These are phyloP conservation scores for Xylaria digitata DNA, from an alignment of 2,329 filamentous ascomycete genomes.

Conservation along the genomic window DNA sequence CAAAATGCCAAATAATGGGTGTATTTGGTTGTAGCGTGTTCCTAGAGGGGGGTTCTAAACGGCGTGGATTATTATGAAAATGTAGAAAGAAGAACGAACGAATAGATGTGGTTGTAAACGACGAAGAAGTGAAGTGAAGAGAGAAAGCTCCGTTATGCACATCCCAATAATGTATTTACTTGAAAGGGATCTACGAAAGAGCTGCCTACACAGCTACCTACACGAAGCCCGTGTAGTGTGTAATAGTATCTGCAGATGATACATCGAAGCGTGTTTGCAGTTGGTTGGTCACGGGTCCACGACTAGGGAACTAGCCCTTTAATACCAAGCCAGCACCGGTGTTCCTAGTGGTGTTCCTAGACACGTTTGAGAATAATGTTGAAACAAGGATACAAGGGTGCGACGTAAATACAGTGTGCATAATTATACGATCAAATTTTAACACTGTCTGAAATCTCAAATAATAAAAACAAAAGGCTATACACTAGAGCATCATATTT, in stretches of 20 bases:
- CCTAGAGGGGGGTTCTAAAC: no score
- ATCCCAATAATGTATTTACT: neutral
- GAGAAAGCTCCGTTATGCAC: neutral
- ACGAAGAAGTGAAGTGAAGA: neutral
- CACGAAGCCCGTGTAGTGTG: no score
- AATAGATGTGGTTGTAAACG: neutral
- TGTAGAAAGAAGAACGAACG: neutral
- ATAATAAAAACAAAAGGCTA: no score
- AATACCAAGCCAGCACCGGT: neutral
- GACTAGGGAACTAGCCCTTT: slow-evolving; percentile 8
- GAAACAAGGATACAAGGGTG: slow-evolving; percentile 18
- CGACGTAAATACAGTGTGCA: no score
- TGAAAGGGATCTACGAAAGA: slow-evolving; percentile 29
- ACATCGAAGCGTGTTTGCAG: slow-evolving; percentile 21
- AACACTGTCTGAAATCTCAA: no score
- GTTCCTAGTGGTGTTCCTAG: neutral
- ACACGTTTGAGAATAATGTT: slow-evolving; percentile 23
- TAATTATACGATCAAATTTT: no score
- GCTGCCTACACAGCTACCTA: neutral
- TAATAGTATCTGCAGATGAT: neutral
- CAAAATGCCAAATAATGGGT: slow-evolving; percentile 4
- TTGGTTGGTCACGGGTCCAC: slow-evolving; percentile 26
- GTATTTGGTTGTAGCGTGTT: neutral
- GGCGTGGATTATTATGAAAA: neutral
- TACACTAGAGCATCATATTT: no score